These are phyloP conservation scores for Petunia axillaris DNA, from an alignment of 257 asterid genomes.

Conservation along the genomic window DNA sequence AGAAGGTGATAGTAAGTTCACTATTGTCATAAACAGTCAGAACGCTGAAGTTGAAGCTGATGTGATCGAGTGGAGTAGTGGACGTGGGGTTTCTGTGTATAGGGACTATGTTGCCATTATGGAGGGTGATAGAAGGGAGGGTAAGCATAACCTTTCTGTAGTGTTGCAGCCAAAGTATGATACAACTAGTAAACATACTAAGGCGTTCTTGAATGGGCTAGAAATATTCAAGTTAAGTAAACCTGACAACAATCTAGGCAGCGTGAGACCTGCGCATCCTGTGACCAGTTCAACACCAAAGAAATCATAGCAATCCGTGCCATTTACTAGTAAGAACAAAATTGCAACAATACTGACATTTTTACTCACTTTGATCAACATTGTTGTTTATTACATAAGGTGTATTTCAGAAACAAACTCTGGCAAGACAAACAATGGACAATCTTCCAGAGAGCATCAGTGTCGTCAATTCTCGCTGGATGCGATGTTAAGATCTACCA, in stretches of 20 bases:
- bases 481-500: slow-evolving; percentile 56
- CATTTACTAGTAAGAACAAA: slow-evolving; percentile 33
- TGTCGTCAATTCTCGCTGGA: slow-evolving; percentile 65
- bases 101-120: slow-evolving; percentile 62
- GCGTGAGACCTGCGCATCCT: slow-evolving; percentile 28
- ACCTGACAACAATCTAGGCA: slow-evolving; percentile 68
- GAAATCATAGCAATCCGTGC: slow-evolving; percentile 27
- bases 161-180: slow-evolving; percentile 42
- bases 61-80: slow-evolving; percentile 45
- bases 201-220: slow-evolving; percentile 46
- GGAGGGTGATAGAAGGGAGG: slow-evolving; percentile 60
- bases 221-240: slow-evolving; percentile 72
- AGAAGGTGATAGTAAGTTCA: slow-evolving; percentile 36
- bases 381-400: slow-evolving; percentile 48
- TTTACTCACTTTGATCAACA: slow-evolving; percentile 44
- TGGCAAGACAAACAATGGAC: slow-evolving; percentile 34
- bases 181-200: slow-evolving; percentile 27
- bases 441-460: slow-evolving; percentile 34
- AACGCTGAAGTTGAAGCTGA: slow-evolving; percentile 44
- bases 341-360: slow-evolving; percentile 41
- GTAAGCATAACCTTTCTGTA: slow-evolving; percentile 45
- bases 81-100: slow-evolving; percentile 41
- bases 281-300: slow-evolving; percentile 24
- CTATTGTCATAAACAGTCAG: slow-evolving; percentile 53
- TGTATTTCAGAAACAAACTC: slow-evolving; percentile 42